These are phyloP conservation scores for Podosphaera leucotricha DNA, from an alignment of 2,329 filamentous ascomycete species.

Conservation along the genomic window DNA sequence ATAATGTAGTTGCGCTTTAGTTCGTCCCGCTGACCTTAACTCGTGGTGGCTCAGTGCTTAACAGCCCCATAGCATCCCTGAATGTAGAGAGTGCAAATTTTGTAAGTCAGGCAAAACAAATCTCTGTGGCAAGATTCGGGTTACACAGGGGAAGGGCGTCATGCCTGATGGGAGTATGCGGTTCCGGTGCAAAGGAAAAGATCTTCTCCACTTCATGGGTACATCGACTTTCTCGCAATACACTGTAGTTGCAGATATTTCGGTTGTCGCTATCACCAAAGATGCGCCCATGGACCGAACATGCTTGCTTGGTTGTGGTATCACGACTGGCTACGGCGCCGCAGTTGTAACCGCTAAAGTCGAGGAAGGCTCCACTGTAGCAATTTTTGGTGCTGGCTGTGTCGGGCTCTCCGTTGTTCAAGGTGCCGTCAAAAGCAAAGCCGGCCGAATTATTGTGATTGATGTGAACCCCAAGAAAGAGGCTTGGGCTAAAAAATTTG, in stretches of 20 bases:
- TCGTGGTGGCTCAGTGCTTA: slow-evolving; percentile 1
- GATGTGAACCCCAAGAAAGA: slow-evolving; percentile 79
- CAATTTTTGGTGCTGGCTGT: slow-evolving; percentile 86
- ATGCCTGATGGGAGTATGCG: slow-evolving; percentile 95
- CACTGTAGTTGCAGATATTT: slow-evolving; percentile 96
- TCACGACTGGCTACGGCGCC: slow-evolving; percentile 94
- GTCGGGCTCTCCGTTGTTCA: slow-evolving; percentile 91
- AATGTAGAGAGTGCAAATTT: slow-evolving; percentile 97
- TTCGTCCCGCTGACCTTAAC: slow-evolving; percentile 21
- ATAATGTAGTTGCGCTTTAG: slow-evolving; percentile 80
- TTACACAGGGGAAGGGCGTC: slow-evolving; percentile 82
- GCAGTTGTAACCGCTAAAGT: slow-evolving; percentile 82
- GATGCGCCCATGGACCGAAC: slow-evolving; percentile 90
- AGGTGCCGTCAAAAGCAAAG: slow-evolving; percentile 43
- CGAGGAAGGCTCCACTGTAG: slow-evolving; percentile 71
- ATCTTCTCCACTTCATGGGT: slow-evolving; percentile 97
- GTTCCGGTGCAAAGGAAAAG: slow-evolving; percentile 86
- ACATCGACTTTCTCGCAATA: slow-evolving; percentile 98
- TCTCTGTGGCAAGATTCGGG: slow-evolving; percentile 95
- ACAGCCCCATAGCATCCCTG: slow-evolving; percentile 46
- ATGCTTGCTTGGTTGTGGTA: slow-evolving; percentile 88
- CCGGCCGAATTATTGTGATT: slow-evolving; percentile 32
- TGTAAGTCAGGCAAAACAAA: slow-evolving; percentile 99
- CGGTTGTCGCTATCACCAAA: slow-evolving; percentile 75
- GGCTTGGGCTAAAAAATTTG: slow-evolving; percentile 81